Percentiles rank a stretch among this genome's conserved stretches.
Conservation (phyloP, 1,284 basidiomycete species). For the Austroboletus novae-zelandiae region DNA sequence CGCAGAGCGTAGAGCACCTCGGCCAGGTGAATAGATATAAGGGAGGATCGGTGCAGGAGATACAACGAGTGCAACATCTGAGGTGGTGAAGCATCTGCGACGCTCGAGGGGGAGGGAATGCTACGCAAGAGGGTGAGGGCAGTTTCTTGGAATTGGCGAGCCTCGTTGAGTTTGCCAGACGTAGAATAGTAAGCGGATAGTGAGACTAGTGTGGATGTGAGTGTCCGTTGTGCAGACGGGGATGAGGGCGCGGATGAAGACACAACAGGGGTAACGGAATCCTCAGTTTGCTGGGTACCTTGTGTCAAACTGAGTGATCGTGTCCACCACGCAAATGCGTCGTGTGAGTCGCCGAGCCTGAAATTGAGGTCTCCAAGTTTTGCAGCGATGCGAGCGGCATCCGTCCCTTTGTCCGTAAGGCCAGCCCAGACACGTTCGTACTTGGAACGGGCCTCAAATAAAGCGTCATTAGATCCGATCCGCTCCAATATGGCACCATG, state of each 20-base stretch:
- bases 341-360: constrained; percentile 49
- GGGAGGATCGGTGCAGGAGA: constrained; percentile 68
- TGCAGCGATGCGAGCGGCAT: constrained; percentile 56
- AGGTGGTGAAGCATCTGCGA: constrained; percentile 47
- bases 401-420: constrained; percentile 38
- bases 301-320: constrained; percentile 50
- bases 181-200: constrained; percentile 71
- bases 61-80: constrained; percentile 66
- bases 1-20: constrained; percentile 67
- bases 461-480: constrained; percentile 54
- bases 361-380: constrained; percentile 66
- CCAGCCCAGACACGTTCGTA: constrained; percentile 65
- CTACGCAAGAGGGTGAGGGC: constrained; percentile 69
- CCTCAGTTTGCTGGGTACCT: constrained; percentile 24
- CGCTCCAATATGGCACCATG: constrained; percentile 69
- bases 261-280: constrained; percentile 26
- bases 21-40: constrained; percentile 73
- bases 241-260: constrained; percentile 50
- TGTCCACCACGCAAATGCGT: constrained; percentile 67
- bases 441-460: constrained; percentile 57
- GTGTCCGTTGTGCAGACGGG: constrained; percentile 66
- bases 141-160: constrained; percentile 63
- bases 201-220: constrained; percentile 66
- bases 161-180: constrained; percentile 61
- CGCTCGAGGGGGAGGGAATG: constrained; percentile 49